Base-by-base conservation (phyloP, 106 monocot genomes). In the Dendrobium huoshanense region DNA sequence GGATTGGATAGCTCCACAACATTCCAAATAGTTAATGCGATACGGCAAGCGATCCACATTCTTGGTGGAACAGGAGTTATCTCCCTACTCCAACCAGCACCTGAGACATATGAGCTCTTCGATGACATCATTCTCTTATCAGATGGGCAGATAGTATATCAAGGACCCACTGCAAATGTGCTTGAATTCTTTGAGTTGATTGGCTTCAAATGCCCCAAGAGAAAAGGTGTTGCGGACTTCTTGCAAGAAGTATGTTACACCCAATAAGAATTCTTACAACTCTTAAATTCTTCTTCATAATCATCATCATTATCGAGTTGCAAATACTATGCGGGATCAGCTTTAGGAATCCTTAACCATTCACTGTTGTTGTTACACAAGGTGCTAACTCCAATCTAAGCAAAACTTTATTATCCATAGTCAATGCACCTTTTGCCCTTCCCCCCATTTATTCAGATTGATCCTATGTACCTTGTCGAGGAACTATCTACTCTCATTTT, bases 1-100 rank as follows among this genome's bases (percentile, higher is more conserved):
- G 91, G 91, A 10, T 79, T 91, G 17, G 91, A 91, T 61, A 91
- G 88, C 49, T 91, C 91, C 51, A 91, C 91, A 68, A 91, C 91
- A 0, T 91, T 76, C 75, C 88, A 88, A 65, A 91, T 91, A 42
- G 86, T 88, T 45, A 91, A 88, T 25, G 77, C 84, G 1, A 65
- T 91, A 20, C 80, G 86, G 80, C 88, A 91, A 48, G 78, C 81
- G 3, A 77, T 88, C 79, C 91, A 91, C 79, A 88, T 86, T 25
- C 86, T 91, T 20, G 86, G 75, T 0, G 81, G 82, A 68, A 91
- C 91, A 29, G 75, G 84, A 18, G 24, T 88, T n/a, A 86, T 91
- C 58, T 82, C 91, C 15, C 77, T 91, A 74, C 91, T 91, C 33
- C 91, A 91, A 67, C 91, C 91, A 42, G 91, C 88, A 72, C 91